phyloP scores from a whole-genome alignment of 2,329 filamentous ascomycete genomes.

The Ilyonectria sp. region DNA sequence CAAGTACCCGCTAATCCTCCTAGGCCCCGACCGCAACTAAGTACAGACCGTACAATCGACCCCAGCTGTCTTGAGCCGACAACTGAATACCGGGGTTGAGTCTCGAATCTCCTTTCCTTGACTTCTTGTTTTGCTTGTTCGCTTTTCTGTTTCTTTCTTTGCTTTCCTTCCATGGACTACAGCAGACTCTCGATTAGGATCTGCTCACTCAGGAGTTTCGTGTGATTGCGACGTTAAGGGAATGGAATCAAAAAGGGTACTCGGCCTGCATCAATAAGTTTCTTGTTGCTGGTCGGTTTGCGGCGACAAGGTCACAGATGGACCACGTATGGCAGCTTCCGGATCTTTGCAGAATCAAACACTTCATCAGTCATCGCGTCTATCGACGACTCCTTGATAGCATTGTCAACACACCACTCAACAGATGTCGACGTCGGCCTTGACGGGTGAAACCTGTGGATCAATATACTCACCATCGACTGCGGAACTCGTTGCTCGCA shows the following conservation, averaged over 20 bases:
- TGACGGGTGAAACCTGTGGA: constrained; percentile 53
- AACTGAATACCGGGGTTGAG: constrained; percentile 39
- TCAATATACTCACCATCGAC: constrained; percentile 53
- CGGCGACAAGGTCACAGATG: constrained; percentile 56
- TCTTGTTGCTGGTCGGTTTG: constrained; percentile 56
- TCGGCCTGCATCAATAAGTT: constrained; percentile 54
- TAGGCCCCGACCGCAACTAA: constrained; percentile 52
- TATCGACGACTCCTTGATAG: constrained; percentile 57
- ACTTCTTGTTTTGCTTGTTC: constrained; percentile 45
- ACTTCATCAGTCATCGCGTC: constrained; percentile 57
- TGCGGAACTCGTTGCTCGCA: constrained; percentile 50
- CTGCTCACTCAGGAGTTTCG: constrained; percentile 55
- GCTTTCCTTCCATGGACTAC: constrained; percentile 49
- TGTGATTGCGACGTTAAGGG: constrained; percentile 56
- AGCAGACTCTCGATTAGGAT: constrained; percentile 50
- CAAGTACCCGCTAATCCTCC: constrained; percentile 48
- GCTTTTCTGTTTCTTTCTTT: constrained; percentile 47
- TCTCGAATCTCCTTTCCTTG: constrained; percentile 48
- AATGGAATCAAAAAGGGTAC: constrained; percentile 54
- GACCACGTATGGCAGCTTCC: constrained; percentile 58
- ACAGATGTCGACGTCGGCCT: constrained; percentile 53
- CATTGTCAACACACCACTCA: constrained; percentile 54
- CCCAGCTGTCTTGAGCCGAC: constrained; percentile 34
- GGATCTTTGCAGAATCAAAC: constrained; percentile 58
- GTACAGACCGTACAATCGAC: constrained; percentile 37